Percentiles rank a stretch among this genome's conserved stretches.
These are phyloP conservation scores for Colletotrichum tropicicola DNA, from an alignment of 2,329 filamentous ascomycete genomes.

Conservation along the genomic window DNA sequence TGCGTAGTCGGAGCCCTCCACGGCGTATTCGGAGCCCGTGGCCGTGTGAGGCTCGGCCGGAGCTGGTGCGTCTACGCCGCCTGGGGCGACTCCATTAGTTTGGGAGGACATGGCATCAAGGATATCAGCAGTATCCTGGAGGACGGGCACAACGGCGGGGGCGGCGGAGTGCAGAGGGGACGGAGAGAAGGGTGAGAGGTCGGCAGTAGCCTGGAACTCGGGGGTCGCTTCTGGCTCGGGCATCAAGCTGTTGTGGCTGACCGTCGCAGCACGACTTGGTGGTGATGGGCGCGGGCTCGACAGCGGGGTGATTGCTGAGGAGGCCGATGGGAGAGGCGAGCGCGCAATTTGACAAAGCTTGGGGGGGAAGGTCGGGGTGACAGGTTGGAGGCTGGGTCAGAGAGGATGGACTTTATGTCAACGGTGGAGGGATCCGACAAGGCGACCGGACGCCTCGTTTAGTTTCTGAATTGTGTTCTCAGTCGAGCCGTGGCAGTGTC, in stretches of 20 bases:
- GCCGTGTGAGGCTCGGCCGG: slow-evolving; percentile 24
- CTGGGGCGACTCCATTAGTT: slow-evolving; percentile 35
- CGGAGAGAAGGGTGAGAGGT: slow-evolving; percentile 61
- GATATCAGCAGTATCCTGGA: slow-evolving; percentile 62
- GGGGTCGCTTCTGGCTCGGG: slow-evolving; percentile 45
- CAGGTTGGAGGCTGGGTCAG: neutral
- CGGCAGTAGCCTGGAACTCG: slow-evolving; percentile 60
- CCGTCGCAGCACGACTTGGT: neutral
- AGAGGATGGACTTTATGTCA: slow-evolving; percentile 23
- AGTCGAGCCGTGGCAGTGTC: slow-evolving; percentile 5
- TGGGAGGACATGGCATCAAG: slow-evolving; percentile 52
- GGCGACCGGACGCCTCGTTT: slow-evolving; percentile 28
- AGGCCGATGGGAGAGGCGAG: slow-evolving; percentile 6
- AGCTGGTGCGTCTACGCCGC: slow-evolving; percentile 32
- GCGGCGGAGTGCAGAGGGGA: slow-evolving; percentile 56
- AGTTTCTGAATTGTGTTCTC: neutral
- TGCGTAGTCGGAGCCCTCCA: slow-evolving; percentile 27
- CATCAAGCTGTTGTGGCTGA: slow-evolving; percentile 47
- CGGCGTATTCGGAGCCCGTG: neutral
- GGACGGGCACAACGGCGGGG: slow-evolving; percentile 56
- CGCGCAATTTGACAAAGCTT: slow-evolving; percentile 12
- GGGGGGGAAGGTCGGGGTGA: neutral
- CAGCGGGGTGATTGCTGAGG: neutral
- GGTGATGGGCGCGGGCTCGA: neutral
- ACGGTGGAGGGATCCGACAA: neutral